A percentile compares a stretch with the other conserved stretches of the same genome.
Conservation (phyloP, 305 asterid species). For the Petunia hybrid region DNA sequence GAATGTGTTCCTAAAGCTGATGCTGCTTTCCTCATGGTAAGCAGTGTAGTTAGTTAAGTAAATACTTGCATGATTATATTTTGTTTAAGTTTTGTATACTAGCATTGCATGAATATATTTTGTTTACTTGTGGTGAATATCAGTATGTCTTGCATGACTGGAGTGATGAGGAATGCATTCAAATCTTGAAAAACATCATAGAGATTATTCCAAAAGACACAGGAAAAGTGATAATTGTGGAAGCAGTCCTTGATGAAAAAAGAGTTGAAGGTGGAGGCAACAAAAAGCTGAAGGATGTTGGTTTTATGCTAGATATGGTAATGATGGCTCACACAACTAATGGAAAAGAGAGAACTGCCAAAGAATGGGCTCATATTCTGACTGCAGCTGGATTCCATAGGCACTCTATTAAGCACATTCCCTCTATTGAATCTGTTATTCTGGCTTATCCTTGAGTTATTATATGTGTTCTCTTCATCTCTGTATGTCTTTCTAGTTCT, state of each 20-base stretch:
- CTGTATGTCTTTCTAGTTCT: not conserved
- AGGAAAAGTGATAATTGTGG: conserved; percentile 52
- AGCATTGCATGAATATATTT: no score
- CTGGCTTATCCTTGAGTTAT: conserved; percentile 48
- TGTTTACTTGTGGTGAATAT: not conserved
- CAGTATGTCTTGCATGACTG: conserved; percentile 75
- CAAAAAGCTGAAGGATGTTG: conserved; percentile 27
- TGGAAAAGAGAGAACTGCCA: conserved; percentile 51
- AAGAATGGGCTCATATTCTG: conserved; percentile 51
- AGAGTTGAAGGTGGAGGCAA: not conserved
- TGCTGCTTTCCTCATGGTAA: conserved; percentile 68
- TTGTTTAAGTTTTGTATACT: no score
- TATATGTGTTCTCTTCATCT: not conserved
- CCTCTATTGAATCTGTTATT: conserved; percentile 45
- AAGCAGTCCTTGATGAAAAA: conserved; percentile 43
- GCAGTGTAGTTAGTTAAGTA: not conserved
- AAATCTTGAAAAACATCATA: conserved; percentile 45
- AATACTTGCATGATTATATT: no score
- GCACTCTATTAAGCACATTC: conserved; percentile 31
- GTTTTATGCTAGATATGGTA: conserved; percentile 47
- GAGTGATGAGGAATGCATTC: conserved; percentile 75
- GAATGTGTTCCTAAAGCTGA: conserved; percentile 65
- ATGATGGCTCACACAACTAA: conserved; percentile 50
- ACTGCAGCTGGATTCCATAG: conserved; percentile 50
- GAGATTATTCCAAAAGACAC: conserved; percentile 37